These are phyloP conservation scores for Alternaria tenuissima DNA, from an alignment of 2,329 filamentous ascomycete species.

Conservation along the genomic window DNA sequence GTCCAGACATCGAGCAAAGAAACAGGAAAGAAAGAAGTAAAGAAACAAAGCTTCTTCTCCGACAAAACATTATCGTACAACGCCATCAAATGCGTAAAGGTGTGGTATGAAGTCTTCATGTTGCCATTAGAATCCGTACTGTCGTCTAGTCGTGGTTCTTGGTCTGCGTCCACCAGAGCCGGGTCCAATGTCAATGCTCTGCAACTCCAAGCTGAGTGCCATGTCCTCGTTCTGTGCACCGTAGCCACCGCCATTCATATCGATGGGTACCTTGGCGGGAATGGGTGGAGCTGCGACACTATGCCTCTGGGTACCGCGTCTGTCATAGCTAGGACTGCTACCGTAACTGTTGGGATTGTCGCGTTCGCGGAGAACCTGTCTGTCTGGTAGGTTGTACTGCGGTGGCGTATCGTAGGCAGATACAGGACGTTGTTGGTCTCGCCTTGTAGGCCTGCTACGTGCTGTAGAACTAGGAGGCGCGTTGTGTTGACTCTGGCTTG, in stretches of 20 bases:
- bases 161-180: slow-evolving; percentile 32
- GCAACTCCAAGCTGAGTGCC: slow-evolving; percentile 76
- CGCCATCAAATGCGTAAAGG: slow-evolving; percentile 5
- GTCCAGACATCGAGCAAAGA: slow-evolving; percentile 12
- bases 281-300: slow-evolving; percentile 62
- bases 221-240: slow-evolving; percentile 44
- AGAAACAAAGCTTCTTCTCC: neutral
- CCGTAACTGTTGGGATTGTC: slow-evolving; percentile 46
- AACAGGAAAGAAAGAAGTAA: neutral
- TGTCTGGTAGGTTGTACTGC: slow-evolving; percentile 28
- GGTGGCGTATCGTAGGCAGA: slow-evolving; percentile 21
- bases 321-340: slow-evolving; percentile 36
- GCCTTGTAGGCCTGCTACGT: slow-evolving; percentile 43
- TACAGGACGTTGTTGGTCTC: slow-evolving; percentile 28
- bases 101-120: neutral
- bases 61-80: slow-evolving; percentile 15
- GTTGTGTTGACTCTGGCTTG: slow-evolving; percentile 28
- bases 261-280: slow-evolving; percentile 74
- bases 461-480: slow-evolving; percentile 21
- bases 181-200: slow-evolving; percentile 56
- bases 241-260: slow-evolving; percentile 18
- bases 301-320: slow-evolving; percentile 32
- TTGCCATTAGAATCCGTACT: slow-evolving; percentile 22
- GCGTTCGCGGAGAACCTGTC: slow-evolving; percentile 46
- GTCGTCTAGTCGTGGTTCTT: slow-evolving; percentile 21